Evolutionary conservation across 371 early-diverging fungal species (phyloP).

Genomic region (Syncephalastrum contaminatum): DNA sequence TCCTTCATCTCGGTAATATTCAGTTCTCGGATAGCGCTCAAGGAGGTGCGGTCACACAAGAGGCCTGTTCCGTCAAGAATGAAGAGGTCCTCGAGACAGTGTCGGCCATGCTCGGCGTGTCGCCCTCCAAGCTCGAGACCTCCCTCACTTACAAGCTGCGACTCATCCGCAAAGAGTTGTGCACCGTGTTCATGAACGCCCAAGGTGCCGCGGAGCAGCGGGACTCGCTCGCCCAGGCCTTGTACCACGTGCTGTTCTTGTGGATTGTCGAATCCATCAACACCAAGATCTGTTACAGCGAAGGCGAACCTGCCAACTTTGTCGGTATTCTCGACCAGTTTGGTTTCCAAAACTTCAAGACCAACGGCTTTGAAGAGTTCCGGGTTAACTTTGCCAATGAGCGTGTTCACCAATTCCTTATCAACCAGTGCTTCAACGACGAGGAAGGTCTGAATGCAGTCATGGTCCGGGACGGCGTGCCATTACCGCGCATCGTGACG

Average conservation of each 20-base stretch:
- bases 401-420: constrained; percentile 72
- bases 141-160: constrained; percentile 44
- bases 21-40: constrained; percentile 57
- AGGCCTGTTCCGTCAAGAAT: constrained; percentile 64
- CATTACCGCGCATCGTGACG: constrained; percentile 49
- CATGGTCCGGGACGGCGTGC: constrained; percentile 42
- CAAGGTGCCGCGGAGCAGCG: constrained; percentile 52
- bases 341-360: constrained; percentile 54
- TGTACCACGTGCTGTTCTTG: constrained; percentile 40
- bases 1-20: constrained; percentile 79
- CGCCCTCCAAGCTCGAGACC: constrained; percentile 66
- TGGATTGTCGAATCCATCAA: constrained; percentile 51
- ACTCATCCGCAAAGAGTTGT: constrained; percentile 55
- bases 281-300: constrained; percentile 36
- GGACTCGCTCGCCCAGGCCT: constrained; percentile 35
- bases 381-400: constrained; percentile 85
- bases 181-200: constrained; percentile 61
- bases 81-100: constrained; percentile 67
- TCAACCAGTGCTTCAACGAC: constrained; percentile 54
- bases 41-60: constrained; percentile 37
- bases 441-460: constrained; percentile 52
- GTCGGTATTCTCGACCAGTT: constrained; percentile 76
- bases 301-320: constrained; percentile 66
- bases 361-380: constrained; percentile 73
- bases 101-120: constrained; percentile 81